Evolutionary conservation across 257 asterid species (phyloP).

Genomic region (Echites panduratus): DNA sequence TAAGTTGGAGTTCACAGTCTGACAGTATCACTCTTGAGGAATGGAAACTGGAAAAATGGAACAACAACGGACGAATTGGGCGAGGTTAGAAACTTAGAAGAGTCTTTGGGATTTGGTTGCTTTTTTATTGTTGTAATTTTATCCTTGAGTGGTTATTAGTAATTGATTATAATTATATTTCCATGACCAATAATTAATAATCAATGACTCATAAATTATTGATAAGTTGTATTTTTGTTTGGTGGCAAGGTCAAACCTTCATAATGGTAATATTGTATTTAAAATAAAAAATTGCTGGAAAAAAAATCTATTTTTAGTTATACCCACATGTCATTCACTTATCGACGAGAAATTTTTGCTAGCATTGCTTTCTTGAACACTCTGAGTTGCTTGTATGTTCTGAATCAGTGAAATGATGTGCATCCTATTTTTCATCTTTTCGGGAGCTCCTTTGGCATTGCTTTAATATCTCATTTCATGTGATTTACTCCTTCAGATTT

Average conservation of each 20-base stretch:
- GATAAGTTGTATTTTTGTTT: neutral
- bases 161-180: too few relatives aligned
- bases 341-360: neutral
- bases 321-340: too few relatives aligned
- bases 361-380: neutral
- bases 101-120: neutral
- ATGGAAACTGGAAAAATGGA: neutral
- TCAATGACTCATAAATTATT: neutral
- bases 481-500: constrained; percentile 46
- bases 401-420: constrained; percentile 1
- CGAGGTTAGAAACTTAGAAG: neutral
- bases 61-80: neutral
- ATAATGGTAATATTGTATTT: too few relatives aligned
- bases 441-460: neutral
- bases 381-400: neutral
- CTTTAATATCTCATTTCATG: neutral
- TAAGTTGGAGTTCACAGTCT: neutral
- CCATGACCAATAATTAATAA: neutral
- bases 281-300: too few relatives aligned
- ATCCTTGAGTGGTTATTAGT: neutral
- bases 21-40: neutral
- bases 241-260: too few relatives aligned
- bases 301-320: too few relatives aligned
- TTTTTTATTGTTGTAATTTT: neutral
- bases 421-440: neutral